Evolutionary conservation across 2,329 filamentous ascomycete genomes (phyloP).

Genomic region (Beauveria sp.): DNA sequence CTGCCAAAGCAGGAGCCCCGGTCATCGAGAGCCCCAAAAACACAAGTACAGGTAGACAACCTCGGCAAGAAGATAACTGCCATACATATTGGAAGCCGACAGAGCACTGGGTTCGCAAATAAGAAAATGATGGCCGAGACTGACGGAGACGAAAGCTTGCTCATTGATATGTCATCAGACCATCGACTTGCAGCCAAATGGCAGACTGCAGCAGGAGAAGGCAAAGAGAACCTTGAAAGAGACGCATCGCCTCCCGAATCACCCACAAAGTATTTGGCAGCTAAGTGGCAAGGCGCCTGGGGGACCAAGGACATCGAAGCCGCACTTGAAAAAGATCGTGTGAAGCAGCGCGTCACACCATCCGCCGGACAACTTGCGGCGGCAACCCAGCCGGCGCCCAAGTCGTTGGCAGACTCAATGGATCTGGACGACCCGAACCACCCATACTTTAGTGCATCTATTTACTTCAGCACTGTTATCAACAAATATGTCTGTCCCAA

Average conservation of each 20-base stretch:
- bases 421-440: not conserved
- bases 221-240: too few relatives aligned
- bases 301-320: not conserved
- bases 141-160: not conserved
- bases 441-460: not conserved
- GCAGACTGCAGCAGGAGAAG: not conserved
- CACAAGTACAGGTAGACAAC: not conserved
- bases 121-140: not conserved
- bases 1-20: not conserved
- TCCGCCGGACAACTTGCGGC: not conserved
- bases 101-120: not conserved
- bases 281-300: constrained; percentile 6
- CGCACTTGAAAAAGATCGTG: not conserved
- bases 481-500: constrained; percentile 9
- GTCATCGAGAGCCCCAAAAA: not conserved
- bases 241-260: not conserved
- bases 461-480: not conserved
- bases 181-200: not conserved
- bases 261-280: too few relatives aligned
- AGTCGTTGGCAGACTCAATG: not conserved
- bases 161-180: not conserved
- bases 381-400: not conserved
- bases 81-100: not conserved
- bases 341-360: not conserved
- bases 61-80: not conserved